Base-by-base conservation (phyloP, 2,329 filamentous ascomycete genomes). In the Penicillium hesseltinei region DNA sequence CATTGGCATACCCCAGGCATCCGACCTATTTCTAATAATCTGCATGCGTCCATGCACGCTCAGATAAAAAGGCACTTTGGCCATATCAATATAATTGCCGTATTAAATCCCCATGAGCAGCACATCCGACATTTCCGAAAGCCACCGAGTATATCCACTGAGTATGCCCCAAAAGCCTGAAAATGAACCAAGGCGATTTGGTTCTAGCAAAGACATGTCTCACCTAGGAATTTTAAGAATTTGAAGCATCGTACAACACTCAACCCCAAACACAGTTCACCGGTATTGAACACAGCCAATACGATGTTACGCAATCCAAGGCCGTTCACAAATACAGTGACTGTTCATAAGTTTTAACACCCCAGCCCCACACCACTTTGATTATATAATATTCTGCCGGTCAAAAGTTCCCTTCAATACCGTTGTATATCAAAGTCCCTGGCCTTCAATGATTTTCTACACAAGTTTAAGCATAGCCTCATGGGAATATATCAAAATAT, bases 211-310 rank as follows among this genome's bases (percentile, higher is more conserved):
- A 44, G 33, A 45, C 23, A 56, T 47, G 54, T 53, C 54, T 53
- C 29, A 38, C 27, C 27, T 25, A 11, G 19, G 17, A 5, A 43
- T 17, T 21, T 13, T 25, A 11, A 15, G 17, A 5, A 43, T 17
- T 21, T 13, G 17, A 29, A 47, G 35, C 42, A 56, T 36, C 25
- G 42, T 53, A 27, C 54, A 53, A 53, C 42, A 45, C 21, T 17
- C n/a, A 46, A 25, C 25, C 45, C 13, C 19, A 29, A 31, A 48
- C 23, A 38, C 36, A 40, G 29, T 39, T 42, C 42, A 42, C 11
- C 21, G 21, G 13, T 35, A 15, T 48, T 38, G 25, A 47, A 47
- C 48, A 40, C 11, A 27, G n/a, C 21, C n/a, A 36, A 27, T 21
- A 35, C 27, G 4, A n/a, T 21, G 54, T 53, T 47, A 47, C 29